Percentiles rank a stretch among this genome's conserved stretches.
These are phyloP conservation scores for Fonsecaea multimorphosa DNA, from an alignment of 2,329 filamentous ascomycete species.

Conservation along the genomic window DNA sequence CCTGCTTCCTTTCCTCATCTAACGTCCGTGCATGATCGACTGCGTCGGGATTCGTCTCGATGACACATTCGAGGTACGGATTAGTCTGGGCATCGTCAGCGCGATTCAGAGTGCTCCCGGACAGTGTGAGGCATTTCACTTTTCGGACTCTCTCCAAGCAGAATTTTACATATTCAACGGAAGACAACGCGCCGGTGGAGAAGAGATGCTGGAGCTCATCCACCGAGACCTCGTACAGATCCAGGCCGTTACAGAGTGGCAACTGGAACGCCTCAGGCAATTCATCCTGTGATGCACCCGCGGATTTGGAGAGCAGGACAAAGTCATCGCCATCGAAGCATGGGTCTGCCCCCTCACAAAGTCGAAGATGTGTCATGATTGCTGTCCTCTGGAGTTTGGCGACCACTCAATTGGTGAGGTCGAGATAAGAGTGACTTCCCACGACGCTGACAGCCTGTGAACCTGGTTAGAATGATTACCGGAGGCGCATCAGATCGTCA, in stretches of 20 bases:
- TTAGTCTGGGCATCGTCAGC: conserved; percentile 21
- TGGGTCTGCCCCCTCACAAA: neutral
- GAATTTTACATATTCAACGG: conserved; percentile 34
- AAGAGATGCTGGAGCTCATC: conserved; percentile 38
- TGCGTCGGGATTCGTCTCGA: conserved; percentile 41
- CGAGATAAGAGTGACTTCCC: neutral
- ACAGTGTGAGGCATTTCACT: conserved; percentile 19
- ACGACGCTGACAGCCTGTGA: neutral
- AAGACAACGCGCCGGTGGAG: conserved; percentile 30
- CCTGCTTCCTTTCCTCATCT: conserved; percentile 41
- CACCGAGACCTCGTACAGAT: conserved; percentile 38
- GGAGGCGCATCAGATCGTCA: neutral
- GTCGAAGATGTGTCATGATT: neutral
- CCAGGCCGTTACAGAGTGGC: conserved; percentile 27
- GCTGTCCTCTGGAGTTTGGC: neutral
- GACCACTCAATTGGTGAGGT: neutral
- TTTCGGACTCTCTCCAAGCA: conserved; percentile 38
- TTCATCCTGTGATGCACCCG: conserved; percentile 8
- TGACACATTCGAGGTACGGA: conserved; percentile 41
- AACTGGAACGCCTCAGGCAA: conserved; percentile 36
- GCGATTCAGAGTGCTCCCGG: neutral
- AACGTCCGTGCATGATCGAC: conserved; percentile 36
- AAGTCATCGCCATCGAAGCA: conserved; percentile 10
- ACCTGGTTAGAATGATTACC: neutral
- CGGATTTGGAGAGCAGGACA: conserved; percentile 17